Evolutionary conservation across 2,329 filamentous ascomycete genomes (phyloP), one percentile per base, ranked within the genome.

Genomic region (Pestalotiopsis sp.): DNA sequence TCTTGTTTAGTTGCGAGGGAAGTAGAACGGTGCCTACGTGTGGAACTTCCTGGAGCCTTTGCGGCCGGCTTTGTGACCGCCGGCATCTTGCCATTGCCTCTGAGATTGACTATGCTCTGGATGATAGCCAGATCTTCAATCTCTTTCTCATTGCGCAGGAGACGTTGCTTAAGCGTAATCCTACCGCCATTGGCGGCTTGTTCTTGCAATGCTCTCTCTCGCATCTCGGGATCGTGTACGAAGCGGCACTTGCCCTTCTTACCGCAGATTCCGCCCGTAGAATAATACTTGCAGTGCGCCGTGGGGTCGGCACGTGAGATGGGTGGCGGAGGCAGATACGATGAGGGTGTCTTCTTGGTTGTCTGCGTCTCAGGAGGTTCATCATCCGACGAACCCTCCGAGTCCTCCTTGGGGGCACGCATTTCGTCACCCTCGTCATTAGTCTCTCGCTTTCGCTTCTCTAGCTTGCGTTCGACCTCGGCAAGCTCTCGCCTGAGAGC

Each of bases 231-330:
- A 76, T 92, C 90, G 78, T 92, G 90, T 71, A 91, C 88, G 80
- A 92, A 92, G 81, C 90, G 90, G 83, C 90, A 92, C 88, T 91
- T 91, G 88, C 88, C 88, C 86, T 91, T 91, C 85, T 92, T 92
- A 66, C 89, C 90, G 80, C 90, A 92, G 68, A 84, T 90, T 70
- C 90, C 90, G 72, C 90, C 90, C 66, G 89, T 91, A 52, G 89
- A 90, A 77, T 87, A 92, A 79, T 92, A 92, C 80, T 92, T 92
- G 87, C 90, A 92, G 75, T 91, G 89, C 71, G 87, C 88, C 64
- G 87, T 85, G 57, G 90, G 85, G 74, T 91, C 89, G 64, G 89
- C 88, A 76, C 77, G 71, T 23, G 72, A 86, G 85, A 78, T 87
- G 84, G 70, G 85, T 78, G 72, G 86, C 80, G 72, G 86, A 81